Percentiles rank a stretch among this genome's conserved stretches.
Conservation (phyloP, 805 yeast genomes). For the Suhomyces sp. region DNA sequence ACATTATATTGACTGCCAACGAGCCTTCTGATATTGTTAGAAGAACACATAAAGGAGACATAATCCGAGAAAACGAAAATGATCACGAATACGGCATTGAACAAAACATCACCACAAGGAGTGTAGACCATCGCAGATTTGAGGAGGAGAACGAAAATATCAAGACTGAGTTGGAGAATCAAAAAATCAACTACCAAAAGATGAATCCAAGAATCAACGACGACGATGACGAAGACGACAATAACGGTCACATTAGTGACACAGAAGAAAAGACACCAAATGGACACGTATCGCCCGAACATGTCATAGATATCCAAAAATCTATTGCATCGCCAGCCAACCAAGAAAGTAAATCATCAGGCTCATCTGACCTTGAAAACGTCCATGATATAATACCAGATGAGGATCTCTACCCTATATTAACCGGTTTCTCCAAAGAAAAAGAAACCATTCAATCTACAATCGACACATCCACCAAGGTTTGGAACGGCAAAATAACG, state of each 20-base stretch:
- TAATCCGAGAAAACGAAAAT: constrained; percentile 54
- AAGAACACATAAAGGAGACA: constrained; percentile 87
- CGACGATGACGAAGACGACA: constrained; percentile 23
- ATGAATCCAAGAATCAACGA: constrained; percentile 22
- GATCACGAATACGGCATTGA: constrained; percentile 22
- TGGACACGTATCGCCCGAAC: background rate
- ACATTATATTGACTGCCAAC: constrained; percentile 62
- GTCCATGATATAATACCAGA: constrained; percentile 4
- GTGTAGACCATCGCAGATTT: constrained; percentile 38
- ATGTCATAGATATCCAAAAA: background rate
- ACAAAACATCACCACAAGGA: constrained; percentile 25
- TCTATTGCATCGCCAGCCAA: background rate
- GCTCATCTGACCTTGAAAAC: constrained; percentile 7
- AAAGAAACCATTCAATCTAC: background rate
- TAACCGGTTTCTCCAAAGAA: background rate
- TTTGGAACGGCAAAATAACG: constrained; percentile 47
- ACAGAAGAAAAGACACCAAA: constrained; percentile 5
- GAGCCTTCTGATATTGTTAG: constrained; percentile 58
- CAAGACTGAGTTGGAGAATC: constrained; percentile 1
- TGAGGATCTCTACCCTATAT: constrained; percentile 2
- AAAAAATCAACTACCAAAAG: constrained; percentile 11
- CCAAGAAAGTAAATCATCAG: constrained; percentile 4
- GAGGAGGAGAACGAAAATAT: constrained; percentile 5
- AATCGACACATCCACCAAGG: background rate
- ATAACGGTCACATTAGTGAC: constrained; percentile 5